These are phyloP conservation scores for Antarctomyces pellizariae DNA, from an alignment of 495 filamentous ascomycete species.

Conservation along the genomic window DNA sequence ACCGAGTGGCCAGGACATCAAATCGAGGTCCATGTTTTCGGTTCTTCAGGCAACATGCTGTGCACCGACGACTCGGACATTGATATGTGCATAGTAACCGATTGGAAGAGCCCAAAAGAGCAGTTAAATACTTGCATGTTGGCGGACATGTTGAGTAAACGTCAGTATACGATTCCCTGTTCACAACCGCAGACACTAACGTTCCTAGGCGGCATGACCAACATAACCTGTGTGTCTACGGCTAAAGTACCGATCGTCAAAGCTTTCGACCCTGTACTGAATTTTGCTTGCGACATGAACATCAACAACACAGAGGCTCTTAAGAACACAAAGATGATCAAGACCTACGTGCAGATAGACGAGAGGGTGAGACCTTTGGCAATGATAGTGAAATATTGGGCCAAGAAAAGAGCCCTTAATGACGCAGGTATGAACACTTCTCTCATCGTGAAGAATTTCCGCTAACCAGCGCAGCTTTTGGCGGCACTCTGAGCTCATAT, in stretches of 20 bases:
- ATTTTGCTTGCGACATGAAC: constrained; percentile 91
- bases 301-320: constrained; percentile 89
- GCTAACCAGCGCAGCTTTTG: constrained; percentile 34
- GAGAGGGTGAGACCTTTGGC: constrained; percentile 73
- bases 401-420: constrained; percentile 72
- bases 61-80: constrained; percentile 96
- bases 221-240: constrained; percentile 74
- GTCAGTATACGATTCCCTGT: constrained; percentile 27
- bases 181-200: constrained; percentile 1
- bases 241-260: constrained; percentile 98
- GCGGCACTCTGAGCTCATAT: constrained; percentile 90
- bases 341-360: constrained; percentile 88
- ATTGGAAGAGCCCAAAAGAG: constrained; percentile 57
- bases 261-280: constrained; percentile 88
- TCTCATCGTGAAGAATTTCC: constrained; percentile 4
- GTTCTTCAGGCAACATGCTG: constrained; percentile 84
- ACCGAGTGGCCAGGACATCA: constrained; percentile 76
- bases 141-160: constrained; percentile 57
- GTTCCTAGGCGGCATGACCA: constrained; percentile 71
- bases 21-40: constrained; percentile 83
- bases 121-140: constrained; percentile 73
- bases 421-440: constrained; percentile 54
- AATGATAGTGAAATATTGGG: constrained; percentile 96
- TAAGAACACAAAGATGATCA: constrained; percentile 95
- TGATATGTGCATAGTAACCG: constrained; percentile 90